Base-by-base conservation (phyloP, 345 rosid genomes). In the Litchi chinensis region DNA sequence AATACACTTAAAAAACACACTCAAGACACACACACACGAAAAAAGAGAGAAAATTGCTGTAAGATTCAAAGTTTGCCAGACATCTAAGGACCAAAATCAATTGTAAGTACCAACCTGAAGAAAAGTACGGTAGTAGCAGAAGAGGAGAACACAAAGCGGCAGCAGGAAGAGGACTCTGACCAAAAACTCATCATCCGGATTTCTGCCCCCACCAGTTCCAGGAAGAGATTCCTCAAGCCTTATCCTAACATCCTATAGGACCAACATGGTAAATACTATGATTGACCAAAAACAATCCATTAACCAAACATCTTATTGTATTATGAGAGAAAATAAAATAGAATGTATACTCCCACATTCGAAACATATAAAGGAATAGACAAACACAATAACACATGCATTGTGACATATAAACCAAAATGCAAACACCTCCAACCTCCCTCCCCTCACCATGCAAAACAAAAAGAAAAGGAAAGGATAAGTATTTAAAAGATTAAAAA, bases 191-290 rank as follows among this genome's bases (percentile, higher is more conserved):
- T 90, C 91, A 2, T 84, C 84, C 24, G 93, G 99, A 86, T 88
- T 93, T 81, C 84, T 84, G 63, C 97, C 99, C 86, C 91, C 94
- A 86, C 88, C 89, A 71, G 97, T 93, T 81, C 97, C 98, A 81
- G 98, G 97, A 83, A 93, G 98, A 80, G 92, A 80, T 80, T 93
- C 98, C 60, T 87, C 90, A 70, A 95, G 98, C 50, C 67, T 86
- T 75, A 77, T 90, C 85, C 99, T 88, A 67, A 86, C 86, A 78
- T 77, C 87, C 99, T 95, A 89, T 81, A 48, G 10, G 41, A 76
- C 59, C 44, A 73, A 28, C 70, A 62, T 12, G 26, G 16, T 19
- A 21, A 32, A 44, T 69, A 73, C 28, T 18, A 68, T 67, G n/a
- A 69, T 43, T 69, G 60, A 8, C 3, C 37, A 59, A 16, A 10